Evolutionary conservation across 2,329 filamentous ascomycete genomes (phyloP), one percentile per base, ranked within the genome.

Genomic region (Mycosphaerella sp.): DNA sequence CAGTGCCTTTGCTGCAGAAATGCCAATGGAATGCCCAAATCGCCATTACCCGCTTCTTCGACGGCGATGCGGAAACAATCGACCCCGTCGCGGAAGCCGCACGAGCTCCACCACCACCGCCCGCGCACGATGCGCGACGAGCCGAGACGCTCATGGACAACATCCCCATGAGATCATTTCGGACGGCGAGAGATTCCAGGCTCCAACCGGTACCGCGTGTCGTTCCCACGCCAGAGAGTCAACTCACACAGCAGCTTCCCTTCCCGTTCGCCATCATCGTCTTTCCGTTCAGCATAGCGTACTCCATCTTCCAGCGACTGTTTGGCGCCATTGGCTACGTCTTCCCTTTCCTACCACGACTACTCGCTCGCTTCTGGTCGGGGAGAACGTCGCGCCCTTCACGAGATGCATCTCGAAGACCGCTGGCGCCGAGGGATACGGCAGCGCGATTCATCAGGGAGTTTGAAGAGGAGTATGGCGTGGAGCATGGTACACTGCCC

Each of bases 1-100:
- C 93, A 1, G 76, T 95, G 43, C 82, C 87, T 1, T 70, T 98
- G 4, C 76, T 98, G 1, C 80, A 85, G 60, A 78, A 89, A 56
- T 95, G 89, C 50, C 85, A 97, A 75, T 98, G 93, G 93, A 98
- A 97, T 66, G 86, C 95, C 0, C 66, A 96, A 85, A 95, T 97
- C 63, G 91, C 93, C 52, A 91, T 98, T 58, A 82, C 93, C 59
- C 94, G 94, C 66, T 97, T 97, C 79, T 98, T 96, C 68, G 93
- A 98, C 64, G 93, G 93, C 61, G 93, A 97, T 72, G 85, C 85
- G 3, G 93, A 97, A 70, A 86, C 85, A 4, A 80, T 89, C 43
- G 88, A 95, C 67, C 85, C 82, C 10, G 74, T 91, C 14, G 85
- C 86, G 52, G 88, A 93, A 72, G 87, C 87, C 52, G 78, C 84